Conservation (phyloP, 1,284 basidiomycete species). For the Termitomyces sp. region DNA sequence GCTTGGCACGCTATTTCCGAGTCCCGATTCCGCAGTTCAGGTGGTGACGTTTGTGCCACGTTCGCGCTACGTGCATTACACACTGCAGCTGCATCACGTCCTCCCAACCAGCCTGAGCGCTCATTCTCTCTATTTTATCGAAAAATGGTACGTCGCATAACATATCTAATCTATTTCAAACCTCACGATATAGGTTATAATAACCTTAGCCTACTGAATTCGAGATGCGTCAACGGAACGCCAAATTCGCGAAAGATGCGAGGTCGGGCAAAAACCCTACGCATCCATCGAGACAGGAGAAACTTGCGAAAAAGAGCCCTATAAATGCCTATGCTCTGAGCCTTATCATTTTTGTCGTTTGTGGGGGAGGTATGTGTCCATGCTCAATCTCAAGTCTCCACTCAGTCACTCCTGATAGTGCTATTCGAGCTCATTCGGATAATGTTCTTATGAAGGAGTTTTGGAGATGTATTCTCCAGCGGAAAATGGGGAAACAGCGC, state of each 20-base stretch:
- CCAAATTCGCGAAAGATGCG: slow-evolving; percentile 68
- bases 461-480: not conserved
- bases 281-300: slow-evolving; percentile 66
- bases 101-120: not conserved
- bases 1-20: no score
- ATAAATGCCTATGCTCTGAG: slow-evolving; percentile 68
- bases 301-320: slow-evolving; percentile 64
- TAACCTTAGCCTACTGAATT: slow-evolving; percentile 58
- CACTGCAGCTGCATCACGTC: not conserved
- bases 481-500: slow-evolving; percentile 5
- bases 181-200: not conserved
- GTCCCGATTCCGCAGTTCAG: slow-evolving; percentile 1
- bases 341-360: slow-evolving; percentile 62
- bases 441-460: slow-evolving; percentile 48
- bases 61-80: not conserved
- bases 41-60: slow-evolving; percentile 5
- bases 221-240: slow-evolving; percentile 74
- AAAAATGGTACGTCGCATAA: not conserved
- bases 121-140: not conserved
- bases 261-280: slow-evolving; percentile 69
- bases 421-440: slow-evolving; percentile 66
- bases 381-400: slow-evolving; percentile 1
- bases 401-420: slow-evolving; percentile 37
- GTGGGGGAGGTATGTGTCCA: slow-evolving; percentile 64
- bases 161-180: not conserved